A percentile compares a stretch with the other conserved stretches of the same genome.
Evolutionary conservation across 2,329 filamentous ascomycete species (phyloP).

Genomic region (Penicillium sp.): DNA sequence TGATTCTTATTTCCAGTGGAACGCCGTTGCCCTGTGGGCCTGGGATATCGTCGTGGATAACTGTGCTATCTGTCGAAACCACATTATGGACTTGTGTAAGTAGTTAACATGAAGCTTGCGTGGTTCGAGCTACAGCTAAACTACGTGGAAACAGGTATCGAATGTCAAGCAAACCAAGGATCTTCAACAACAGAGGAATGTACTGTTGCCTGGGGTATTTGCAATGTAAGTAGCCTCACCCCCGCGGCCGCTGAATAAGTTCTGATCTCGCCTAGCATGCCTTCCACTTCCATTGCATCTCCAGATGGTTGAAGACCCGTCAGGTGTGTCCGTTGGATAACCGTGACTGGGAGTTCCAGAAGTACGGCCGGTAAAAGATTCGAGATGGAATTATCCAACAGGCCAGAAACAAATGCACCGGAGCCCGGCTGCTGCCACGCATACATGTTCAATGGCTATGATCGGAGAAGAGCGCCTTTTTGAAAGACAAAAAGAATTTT

Average conservation of each 20-base stretch:
- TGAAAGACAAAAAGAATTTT: not conserved
- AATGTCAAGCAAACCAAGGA: constrained; percentile 97
- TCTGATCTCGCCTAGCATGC: constrained; percentile 66
- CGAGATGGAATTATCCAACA: not conserved
- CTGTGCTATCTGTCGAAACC: constrained; percentile 98
- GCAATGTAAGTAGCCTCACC: constrained; percentile 69
- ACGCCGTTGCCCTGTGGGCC: constrained; percentile 95
- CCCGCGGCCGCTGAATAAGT: not conserved
- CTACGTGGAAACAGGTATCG: constrained; percentile 65
- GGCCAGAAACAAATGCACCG: constrained; percentile 8
- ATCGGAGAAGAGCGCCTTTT: not conserved
- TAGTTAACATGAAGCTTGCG: constrained; percentile 63
- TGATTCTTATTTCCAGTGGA: constrained; percentile 67
- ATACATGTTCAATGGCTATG: constrained; percentile 9
- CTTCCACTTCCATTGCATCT: constrained; percentile 99
- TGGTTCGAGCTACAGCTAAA: not conserved
- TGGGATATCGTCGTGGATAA: constrained; percentile 99
- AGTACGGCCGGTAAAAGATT: constrained; percentile 71
- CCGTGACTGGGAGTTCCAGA: constrained; percentile 99
- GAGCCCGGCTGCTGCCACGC: constrained; percentile 13
- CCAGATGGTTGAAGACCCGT: constrained; percentile 97
- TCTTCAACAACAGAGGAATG: constrained; percentile 97
- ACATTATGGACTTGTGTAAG: constrained; percentile 98
- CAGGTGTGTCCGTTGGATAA: constrained; percentile 98
- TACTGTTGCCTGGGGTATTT: constrained; percentile 98